Percentiles rank a stretch among this genome's conserved stretches.
phyloP scores from a whole-genome alignment of 495 filamentous ascomycete genomes.

The Podospora pseudoanserina region DNA sequence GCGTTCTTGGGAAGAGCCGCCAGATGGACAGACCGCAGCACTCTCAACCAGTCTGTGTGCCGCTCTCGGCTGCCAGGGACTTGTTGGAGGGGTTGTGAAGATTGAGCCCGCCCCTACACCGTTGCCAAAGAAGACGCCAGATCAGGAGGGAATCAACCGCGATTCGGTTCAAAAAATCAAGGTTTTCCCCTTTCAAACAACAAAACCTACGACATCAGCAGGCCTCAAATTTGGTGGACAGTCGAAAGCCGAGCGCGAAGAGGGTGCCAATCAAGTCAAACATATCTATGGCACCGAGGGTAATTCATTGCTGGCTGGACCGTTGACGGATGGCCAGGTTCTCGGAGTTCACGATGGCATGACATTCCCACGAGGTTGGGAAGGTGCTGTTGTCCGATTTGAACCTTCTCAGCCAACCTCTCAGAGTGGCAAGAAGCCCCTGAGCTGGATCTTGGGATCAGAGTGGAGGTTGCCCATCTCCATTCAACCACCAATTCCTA shows the following conservation, averaged over 20 bases:
- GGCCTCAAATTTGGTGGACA: constrained; percentile 87
- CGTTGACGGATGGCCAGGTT: constrained; percentile 83
- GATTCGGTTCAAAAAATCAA: constrained; percentile 55
- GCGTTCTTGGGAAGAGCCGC: constrained; percentile 77
- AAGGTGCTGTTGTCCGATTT: constrained; percentile 75
- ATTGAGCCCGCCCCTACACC: constrained; percentile 59
- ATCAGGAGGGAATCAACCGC: constrained; percentile 28
- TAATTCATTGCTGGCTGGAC: constrained; percentile 71
- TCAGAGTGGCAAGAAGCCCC: constrained; percentile 46
- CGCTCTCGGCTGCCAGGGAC: constrained; percentile 60
- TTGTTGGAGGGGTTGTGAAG: constrained; percentile 85
- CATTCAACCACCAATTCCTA: constrained; percentile 64
- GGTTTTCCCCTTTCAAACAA: constrained; percentile 69
- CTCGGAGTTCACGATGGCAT: constrained; percentile 48
- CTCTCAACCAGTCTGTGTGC: constrained; percentile 73
- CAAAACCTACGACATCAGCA: constrained; percentile 49
- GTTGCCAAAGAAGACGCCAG: constrained; percentile 30
- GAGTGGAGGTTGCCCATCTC: constrained; percentile 69
- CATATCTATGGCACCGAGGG: constrained; percentile 53
- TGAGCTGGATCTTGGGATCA: constrained; percentile 72
- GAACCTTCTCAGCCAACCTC: constrained; percentile 50
- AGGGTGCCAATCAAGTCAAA: constrained; percentile 54
- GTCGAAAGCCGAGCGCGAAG: constrained; percentile 69
- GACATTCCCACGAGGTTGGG: constrained; percentile 49
- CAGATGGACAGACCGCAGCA: constrained; percentile 70